Percentiles rank a stretch among this genome's conserved stretches.
These are phyloP conservation scores for Trypanosoma avium DNA, from an alignment of 208 protist species.

Conservation along the genomic window DNA sequence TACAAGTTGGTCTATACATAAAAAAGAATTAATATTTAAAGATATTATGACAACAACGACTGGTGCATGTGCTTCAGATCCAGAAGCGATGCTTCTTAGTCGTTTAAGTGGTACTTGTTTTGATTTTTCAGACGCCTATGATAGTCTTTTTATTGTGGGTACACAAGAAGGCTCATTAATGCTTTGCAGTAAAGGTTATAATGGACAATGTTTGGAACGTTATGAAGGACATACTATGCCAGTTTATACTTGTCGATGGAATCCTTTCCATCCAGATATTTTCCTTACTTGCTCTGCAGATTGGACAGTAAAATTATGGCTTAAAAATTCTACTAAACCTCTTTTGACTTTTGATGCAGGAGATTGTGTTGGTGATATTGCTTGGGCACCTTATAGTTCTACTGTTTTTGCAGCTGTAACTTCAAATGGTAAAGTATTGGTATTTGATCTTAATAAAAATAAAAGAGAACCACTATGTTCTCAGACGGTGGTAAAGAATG, in stretches of 20 bases:
- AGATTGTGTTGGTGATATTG: slow-evolving; percentile 94
- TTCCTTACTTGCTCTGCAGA: slow-evolving; percentile 96
- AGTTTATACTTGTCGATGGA: slow-evolving; percentile 96
- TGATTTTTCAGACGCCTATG: slow-evolving; percentile 91
- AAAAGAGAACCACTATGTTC: slow-evolving; percentile 96
- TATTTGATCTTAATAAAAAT: slow-evolving; percentile 94
- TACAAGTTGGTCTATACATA: slow-evolving; percentile 93
- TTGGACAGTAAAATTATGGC: slow-evolving; percentile 98
- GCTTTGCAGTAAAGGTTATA: slow-evolving; percentile 96
- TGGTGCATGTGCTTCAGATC: slow-evolving; percentile 68
- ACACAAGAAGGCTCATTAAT: slow-evolving; percentile 96
- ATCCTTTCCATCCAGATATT: slow-evolving; percentile 93
- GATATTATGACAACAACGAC: slow-evolving; percentile 90
- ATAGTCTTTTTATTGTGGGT: slow-evolving; percentile 94
- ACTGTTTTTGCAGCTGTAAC: slow-evolving; percentile 97
- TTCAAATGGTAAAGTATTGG: slow-evolving; percentile 93
- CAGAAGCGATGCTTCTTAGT: slow-evolving; percentile 82
- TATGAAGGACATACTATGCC: slow-evolving; percentile 94
- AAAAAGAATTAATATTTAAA: slow-evolving; percentile 95
- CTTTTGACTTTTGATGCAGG: slow-evolving; percentile 96
- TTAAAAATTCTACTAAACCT: slow-evolving; percentile 78
- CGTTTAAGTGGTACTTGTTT: slow-evolving; percentile 95
- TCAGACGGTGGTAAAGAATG: slow-evolving; percentile 96
- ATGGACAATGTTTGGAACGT: slow-evolving; percentile 92
- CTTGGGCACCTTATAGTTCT: slow-evolving; percentile 96